Evolutionary conservation across 2,329 filamentous ascomycete species (phyloP).

Genomic region (Cryphonectria japonica): DNA sequence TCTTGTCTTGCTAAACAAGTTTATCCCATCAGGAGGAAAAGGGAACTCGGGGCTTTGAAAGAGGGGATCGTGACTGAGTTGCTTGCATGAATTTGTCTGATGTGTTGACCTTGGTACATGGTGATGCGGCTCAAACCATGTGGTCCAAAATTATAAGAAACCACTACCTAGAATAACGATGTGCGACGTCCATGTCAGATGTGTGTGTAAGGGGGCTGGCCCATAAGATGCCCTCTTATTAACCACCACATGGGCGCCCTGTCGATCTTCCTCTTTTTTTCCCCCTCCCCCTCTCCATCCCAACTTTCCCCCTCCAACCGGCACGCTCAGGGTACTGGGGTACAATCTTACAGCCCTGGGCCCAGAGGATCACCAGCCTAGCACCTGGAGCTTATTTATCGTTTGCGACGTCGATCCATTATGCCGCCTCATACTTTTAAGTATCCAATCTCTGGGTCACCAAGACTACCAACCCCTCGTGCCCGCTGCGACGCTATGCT

Average conservation of each 20-base stretch:
- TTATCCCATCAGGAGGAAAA: neutral
- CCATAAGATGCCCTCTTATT: slow-evolving; percentile 17
- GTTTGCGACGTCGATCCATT: slow-evolving; percentile 19
- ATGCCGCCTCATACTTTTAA: slow-evolving; percentile 5
- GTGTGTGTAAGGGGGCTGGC: slow-evolving; percentile 11
- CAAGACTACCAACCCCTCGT: neutral
- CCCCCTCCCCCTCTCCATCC: neutral
- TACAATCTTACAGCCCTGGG: slow-evolving; percentile 1
- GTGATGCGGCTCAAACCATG: slow-evolving; percentile 31
- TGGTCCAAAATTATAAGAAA: slow-evolving; percentile 18
- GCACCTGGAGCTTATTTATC: slow-evolving; percentile 17
- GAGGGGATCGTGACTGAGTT: neutral
- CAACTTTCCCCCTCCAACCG: slow-evolving; percentile 11
- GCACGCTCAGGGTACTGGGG: neutral
- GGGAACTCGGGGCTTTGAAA: neutral
- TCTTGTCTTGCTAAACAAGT: slow-evolving; percentile 1
- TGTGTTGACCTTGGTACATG: neutral
- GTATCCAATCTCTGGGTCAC: neutral
- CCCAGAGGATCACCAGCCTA: slow-evolving; percentile 1
- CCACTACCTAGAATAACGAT: slow-evolving; percentile 16
- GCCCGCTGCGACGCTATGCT: neutral
- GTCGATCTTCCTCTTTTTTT: slow-evolving; percentile 9
- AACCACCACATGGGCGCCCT: slow-evolving; percentile 18
- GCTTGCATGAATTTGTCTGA: slow-evolving; percentile 9
- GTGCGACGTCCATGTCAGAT: slow-evolving; percentile 23